phyloP scores from a whole-genome alignment of 495 filamentous ascomycete species.

The Neurospora sublineolata region DNA sequence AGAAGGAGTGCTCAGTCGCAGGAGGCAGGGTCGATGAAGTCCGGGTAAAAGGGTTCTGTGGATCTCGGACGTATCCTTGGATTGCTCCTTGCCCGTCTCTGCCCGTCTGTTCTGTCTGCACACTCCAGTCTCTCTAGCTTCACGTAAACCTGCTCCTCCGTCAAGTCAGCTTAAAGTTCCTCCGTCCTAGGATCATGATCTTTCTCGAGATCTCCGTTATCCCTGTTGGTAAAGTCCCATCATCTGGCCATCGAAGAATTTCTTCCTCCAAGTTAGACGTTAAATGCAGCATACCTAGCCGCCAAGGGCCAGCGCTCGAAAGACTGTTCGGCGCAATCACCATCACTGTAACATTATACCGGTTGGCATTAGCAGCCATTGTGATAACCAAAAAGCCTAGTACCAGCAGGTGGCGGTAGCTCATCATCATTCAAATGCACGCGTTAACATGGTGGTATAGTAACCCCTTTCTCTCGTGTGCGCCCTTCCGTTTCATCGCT shows the following conservation, averaged over 20 bases:
- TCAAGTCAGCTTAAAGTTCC: not conserved
- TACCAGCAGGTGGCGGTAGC: not conserved
- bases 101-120: not conserved
- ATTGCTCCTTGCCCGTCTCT: not conserved
- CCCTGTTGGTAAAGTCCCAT: not conserved
- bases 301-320: not conserved
- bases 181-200: not conserved
- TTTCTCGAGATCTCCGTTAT: not conserved
- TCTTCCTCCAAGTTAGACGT: not conserved
- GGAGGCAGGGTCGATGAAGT: not conserved
- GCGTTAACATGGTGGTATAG: not conserved
- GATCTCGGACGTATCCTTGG: not conserved
- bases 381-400: not conserved
- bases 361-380: not conserved
- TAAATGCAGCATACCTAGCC: not conserved
- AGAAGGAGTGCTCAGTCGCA: not conserved
- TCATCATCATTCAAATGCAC: not conserved
- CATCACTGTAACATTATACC: not conserved
- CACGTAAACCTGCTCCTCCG: not conserved
- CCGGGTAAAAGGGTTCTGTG: not conserved
- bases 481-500: not conserved
- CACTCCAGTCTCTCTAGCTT: not conserved
- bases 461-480: not conserved
- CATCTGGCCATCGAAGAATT: not conserved
- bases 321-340: not conserved